Percentiles rank a stretch among this genome's conserved stretches.
These are phyloP conservation scores for Aspergillus puulaauensis DNA, from an alignment of 2,329 filamentous ascomycete genomes.

Conservation along the genomic window DNA sequence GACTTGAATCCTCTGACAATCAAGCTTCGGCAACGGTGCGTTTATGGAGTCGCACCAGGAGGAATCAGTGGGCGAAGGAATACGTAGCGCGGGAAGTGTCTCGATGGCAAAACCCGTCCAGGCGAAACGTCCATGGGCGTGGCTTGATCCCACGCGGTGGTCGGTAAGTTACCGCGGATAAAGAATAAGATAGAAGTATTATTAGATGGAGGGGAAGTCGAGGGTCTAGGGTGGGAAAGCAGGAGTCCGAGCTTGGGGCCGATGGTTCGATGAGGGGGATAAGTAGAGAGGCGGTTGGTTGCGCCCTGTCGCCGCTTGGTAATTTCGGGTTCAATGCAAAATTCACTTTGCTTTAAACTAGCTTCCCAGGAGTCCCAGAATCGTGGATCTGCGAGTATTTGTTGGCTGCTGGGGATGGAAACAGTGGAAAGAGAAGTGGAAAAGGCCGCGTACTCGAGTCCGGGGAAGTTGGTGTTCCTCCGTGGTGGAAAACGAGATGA, in stretches of 20 bases:
- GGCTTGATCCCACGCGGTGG: slow-evolving; percentile 16
- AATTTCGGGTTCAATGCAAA: background rate
- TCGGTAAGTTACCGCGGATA: slow-evolving; percentile 15
- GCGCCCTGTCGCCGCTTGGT: background rate
- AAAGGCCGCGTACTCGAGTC: background rate
- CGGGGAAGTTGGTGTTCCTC: background rate
- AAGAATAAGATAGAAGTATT: background rate
- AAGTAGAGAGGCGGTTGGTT: background rate
- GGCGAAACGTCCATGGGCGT: slow-evolving; percentile 25
- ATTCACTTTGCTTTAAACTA: background rate
- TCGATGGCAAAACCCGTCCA: slow-evolving; percentile 16
- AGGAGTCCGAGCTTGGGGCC: background rate
- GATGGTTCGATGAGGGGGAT: slow-evolving; percentile 6
- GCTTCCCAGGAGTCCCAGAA: background rate
- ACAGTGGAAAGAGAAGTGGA: background rate
- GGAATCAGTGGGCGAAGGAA: slow-evolving; percentile 11
- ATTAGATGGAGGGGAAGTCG: background rate
- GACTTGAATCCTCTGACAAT: slow-evolving; percentile 9
- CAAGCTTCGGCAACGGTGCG: slow-evolving; percentile 10
- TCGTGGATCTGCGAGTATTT: background rate
- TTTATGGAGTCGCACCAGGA: slow-evolving; percentile 12
- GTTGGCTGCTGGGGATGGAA: background rate
- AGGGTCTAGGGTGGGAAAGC: background rate
- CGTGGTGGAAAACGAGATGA: background rate
- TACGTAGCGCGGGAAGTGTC: slow-evolving; percentile 14